Base-by-base conservation (phyloP, 495 filamentous ascomycete species). In the Niebla homalea region DNA sequence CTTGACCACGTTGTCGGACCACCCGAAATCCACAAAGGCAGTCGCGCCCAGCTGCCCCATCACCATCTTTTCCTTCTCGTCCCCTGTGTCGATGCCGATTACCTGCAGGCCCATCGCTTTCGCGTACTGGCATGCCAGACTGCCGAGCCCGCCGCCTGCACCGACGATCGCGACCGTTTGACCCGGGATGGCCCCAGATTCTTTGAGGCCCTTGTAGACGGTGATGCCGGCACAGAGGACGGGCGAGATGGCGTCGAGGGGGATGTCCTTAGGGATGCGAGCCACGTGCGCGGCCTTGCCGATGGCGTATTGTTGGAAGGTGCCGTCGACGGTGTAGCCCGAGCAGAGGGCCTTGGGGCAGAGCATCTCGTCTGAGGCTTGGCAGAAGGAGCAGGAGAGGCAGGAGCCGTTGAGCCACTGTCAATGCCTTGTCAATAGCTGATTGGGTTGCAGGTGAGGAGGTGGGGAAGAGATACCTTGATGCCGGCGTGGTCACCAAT, bases 151-250 rank as follows among this genome's bases (percentile, higher is more conserved):
- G 61, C 89, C 89, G 21, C 88, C 89, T 14, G 88, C 89, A 52
- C 89, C 89, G 45, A 92, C 87, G 54, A 95, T 83, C 54, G 85
- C 87, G 11, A 95, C 80, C 19, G 73, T 81, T 64, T 93, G 77
- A 29, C 89, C 89, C 0, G 87, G 78, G 2, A 76, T 67, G 0
- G 71, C 80, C 11, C 78, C 78, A 2, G 84, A 85, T 63, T 92
- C 86, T 69, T 94, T 94, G 44, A 95, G 63, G 14, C 85, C 89
- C 68, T 93, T 94, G 73, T 94, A 95, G 55, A 92, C 88, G 19
- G 89, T 95, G 62, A 95, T 80, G 63, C 88, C 88, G 48, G 86
- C 88, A 61, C 86, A 92, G 12, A 94, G 76, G 42, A 93, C 78
- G 20, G 88, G 88, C 3, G 89, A 77, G 25, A 88, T 72, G 16